Evolutionary conservation across 768 basidiomycete genomes (phyloP).

Genomic region (Kwoniella mangroviensis): DNA sequence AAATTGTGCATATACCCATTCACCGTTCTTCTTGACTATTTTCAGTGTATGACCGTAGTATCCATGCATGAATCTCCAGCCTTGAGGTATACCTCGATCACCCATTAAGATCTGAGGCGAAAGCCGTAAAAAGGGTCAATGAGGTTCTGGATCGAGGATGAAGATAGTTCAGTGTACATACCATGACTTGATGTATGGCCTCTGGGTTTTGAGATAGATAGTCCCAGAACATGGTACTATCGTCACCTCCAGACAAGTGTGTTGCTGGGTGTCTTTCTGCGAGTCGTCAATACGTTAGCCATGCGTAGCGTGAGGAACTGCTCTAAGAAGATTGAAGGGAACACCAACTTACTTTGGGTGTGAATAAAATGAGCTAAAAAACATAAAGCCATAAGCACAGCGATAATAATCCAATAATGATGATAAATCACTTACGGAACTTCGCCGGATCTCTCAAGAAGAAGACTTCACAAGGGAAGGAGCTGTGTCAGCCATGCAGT

Average conservation of each 20-base stretch:
- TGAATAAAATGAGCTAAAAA: conserved; percentile 57
- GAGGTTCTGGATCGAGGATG: not conserved
- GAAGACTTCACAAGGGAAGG: not conserved
- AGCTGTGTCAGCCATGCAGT: not conserved
- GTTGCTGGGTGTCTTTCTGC: conserved; percentile 75
- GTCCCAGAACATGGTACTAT: conserved; percentile 65
- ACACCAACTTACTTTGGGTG: conserved; percentile 13
- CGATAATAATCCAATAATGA: not conserved
- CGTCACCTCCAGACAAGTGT: conserved; percentile 81
- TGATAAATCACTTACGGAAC: conserved; percentile 49
- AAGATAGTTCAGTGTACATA: not conserved
- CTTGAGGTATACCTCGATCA: conserved; percentile 60
- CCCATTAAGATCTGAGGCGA: conserved; percentile 57
- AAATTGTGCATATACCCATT: conserved; percentile 58
- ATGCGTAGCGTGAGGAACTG: not conserved
- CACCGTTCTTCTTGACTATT: conserved; percentile 52
- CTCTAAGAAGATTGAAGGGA: not conserved
- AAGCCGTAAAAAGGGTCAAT: not conserved
- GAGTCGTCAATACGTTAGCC: not conserved
- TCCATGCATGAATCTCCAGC: conserved; percentile 82
- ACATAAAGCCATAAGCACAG: not conserved
- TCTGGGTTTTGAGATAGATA: conserved; percentile 62
- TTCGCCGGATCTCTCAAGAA: conserved; percentile 56
- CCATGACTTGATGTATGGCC: conserved; percentile 61
- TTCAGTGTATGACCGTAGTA: conserved; percentile 69